Evolutionary conservation across 2,329 filamentous ascomycete species (phyloP).

Genomic region (Knufia fluminis): DNA sequence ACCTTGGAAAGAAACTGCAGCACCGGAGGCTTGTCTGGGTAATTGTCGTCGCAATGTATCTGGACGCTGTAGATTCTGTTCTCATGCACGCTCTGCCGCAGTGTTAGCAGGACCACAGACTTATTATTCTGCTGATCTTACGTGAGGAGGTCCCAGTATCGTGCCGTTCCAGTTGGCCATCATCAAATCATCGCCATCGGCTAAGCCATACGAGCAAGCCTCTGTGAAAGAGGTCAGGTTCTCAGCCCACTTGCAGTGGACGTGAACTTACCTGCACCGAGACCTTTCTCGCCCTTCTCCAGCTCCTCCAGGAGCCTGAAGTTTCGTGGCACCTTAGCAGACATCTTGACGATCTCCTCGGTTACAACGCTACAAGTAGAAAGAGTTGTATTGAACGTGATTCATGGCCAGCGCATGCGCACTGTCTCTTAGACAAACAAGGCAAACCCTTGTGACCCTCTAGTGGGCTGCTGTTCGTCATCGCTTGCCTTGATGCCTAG

Average conservation of each 20-base stretch:
- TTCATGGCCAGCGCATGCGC: too few relatives aligned
- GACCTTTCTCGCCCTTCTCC: slow-evolving; percentile 96
- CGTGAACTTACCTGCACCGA: slow-evolving; percentile 67
- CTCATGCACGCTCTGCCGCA: slow-evolving; percentile 77
- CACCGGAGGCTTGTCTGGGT: slow-evolving; percentile 79
- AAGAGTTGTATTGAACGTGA: neutral
- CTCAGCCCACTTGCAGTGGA: slow-evolving; percentile 9
- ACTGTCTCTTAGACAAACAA: neutral
- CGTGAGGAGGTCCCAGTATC: slow-evolving; percentile 91
- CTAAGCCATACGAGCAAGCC: slow-evolving; percentile 92
- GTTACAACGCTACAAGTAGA: neutral
- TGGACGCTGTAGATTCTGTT: slow-evolving; percentile 98
- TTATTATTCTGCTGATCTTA: slow-evolving; percentile 40
- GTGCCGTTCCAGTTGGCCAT: slow-evolving; percentile 99
- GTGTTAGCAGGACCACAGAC: neutral
- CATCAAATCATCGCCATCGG: slow-evolving; percentile 84
- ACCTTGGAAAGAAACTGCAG: slow-evolving; percentile 91
- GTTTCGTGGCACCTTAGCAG: slow-evolving; percentile 81
- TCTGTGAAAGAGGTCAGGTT: slow-evolving; percentile 44
- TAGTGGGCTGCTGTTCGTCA: slow-evolving; percentile 2
- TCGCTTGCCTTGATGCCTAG: slow-evolving; percentile 3
- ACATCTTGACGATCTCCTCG: slow-evolving; percentile 33
- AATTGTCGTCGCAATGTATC: slow-evolving; percentile 84
- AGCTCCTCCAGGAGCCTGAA: slow-evolving; percentile 95
- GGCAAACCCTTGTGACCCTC: slow-evolving; percentile 7